phyloP scores from a whole-genome alignment of 176 grass and related monocot species.

The Typha latifolia region DNA sequence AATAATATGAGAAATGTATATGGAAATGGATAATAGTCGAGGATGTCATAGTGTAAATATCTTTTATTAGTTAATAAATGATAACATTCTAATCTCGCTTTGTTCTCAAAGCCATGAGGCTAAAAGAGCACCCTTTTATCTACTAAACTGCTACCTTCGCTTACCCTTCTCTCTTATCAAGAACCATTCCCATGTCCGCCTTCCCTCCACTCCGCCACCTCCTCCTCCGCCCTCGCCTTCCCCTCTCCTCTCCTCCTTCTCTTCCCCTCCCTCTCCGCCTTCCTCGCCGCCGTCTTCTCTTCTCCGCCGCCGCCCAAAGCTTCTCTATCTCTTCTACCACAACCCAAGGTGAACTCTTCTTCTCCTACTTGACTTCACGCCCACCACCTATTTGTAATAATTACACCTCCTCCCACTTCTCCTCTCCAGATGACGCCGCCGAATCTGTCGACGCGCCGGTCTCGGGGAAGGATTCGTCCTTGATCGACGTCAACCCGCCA shows the following conservation, averaged over 20 bases:
- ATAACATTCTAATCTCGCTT: too few species aligned
- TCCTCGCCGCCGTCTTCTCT: slow-evolving; percentile 2
- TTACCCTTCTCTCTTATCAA: too few species aligned
- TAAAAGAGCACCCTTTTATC: too few species aligned
- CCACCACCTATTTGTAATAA: too few species aligned
- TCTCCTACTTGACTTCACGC: too few species aligned
- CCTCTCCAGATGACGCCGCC: slow-evolving; percentile 24
- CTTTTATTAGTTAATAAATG: too few species aligned
- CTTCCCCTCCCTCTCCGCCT: slow-evolving; percentile 3
- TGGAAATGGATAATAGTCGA: too few species aligned
- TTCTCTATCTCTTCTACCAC: slow-evolving; percentile 7
- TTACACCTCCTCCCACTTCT: not conserved
- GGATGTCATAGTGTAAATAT: too few species aligned
- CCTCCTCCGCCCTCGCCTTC: slow-evolving; percentile 26
- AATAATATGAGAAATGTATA: too few species aligned
- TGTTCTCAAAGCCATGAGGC: too few species aligned
- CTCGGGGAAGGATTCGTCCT: slow-evolving; percentile 3
- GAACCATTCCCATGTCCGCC: not conserved
- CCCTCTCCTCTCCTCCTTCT: not conserved
- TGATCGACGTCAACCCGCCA: slow-evolving; percentile 76
- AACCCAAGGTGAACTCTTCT: slow-evolving; percentile 21
- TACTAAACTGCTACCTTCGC: too few species aligned
- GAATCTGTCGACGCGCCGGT: not conserved
- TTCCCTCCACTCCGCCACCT: slow-evolving; percentile 25
- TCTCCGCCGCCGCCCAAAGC: not conserved